phyloP scores from a whole-genome alignment of 371 early-diverging fungal genomes.

The Pancytospora philotis region DNA sequence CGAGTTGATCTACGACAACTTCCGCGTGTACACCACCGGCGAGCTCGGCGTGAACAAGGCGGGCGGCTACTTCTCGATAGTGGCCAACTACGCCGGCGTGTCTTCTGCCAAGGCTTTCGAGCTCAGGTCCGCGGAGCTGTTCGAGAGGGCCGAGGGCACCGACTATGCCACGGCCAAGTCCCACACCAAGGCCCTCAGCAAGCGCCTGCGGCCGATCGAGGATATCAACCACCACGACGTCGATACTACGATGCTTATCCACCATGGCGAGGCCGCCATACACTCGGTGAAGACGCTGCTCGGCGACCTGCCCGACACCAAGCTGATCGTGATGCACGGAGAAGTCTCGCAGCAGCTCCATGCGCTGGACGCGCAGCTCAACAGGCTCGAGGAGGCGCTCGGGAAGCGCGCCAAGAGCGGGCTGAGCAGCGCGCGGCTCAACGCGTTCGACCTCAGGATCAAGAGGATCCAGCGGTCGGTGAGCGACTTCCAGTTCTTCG shows the following conservation, averaged over 20 bases:
- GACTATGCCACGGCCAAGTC: slow-evolving; percentile 41
- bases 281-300: too few species aligned
- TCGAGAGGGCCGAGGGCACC: slow-evolving; percentile 49
- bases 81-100: slow-evolving; percentile 50
- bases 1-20: slow-evolving; percentile 55
- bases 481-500: too few species aligned
- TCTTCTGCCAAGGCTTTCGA: slow-evolving; percentile 45
- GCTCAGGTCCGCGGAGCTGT: slow-evolving; percentile 40
- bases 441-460: too few species aligned
- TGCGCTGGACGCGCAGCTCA: too few species aligned
- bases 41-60: slow-evolving; percentile 12
- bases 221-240: slow-evolving; percentile 28
- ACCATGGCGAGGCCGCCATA: too few species aligned
- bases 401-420: too few species aligned
- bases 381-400: too few species aligned
- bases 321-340: too few species aligned
- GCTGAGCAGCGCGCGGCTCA: too few species aligned
- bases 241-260: slow-evolving; percentile 56
- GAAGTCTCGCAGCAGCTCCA: too few species aligned
- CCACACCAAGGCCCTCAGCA: slow-evolving; percentile 19
- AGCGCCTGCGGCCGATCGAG: background rate
- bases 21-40: slow-evolving; percentile 28
- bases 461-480: too few species aligned
- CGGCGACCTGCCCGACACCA: too few species aligned
- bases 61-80: slow-evolving; percentile 56